Evolutionary conservation across 2,329 filamentous ascomycete genomes (phyloP).

Genomic region (Colletotrichum navitas): DNA sequence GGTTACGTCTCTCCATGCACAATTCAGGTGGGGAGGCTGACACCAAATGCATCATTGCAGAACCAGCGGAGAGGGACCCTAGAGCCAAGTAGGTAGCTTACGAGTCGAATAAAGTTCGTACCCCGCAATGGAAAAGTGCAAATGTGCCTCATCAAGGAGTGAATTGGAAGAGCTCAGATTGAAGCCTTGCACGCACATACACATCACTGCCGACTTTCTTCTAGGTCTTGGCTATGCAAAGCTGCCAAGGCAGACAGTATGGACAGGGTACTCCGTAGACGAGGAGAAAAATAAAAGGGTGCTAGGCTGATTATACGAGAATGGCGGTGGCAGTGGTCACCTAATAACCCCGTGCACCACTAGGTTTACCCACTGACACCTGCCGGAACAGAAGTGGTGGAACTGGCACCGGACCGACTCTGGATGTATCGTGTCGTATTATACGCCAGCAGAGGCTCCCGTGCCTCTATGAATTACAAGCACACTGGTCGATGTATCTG

Average conservation of each 20-base stretch:
- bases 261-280: too few relatives aligned
- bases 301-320: neutral
- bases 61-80: neutral
- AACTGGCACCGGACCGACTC: neutral
- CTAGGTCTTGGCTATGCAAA: neutral
- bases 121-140: conserved; percentile 4
- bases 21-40: neutral
- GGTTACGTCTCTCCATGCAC: conserved; percentile 6
- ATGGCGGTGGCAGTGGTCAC: neutral
- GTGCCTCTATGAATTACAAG: neutral
- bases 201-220: neutral
- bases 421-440: neutral
- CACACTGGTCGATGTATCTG: neutral
- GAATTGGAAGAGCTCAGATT: neutral
- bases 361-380: neutral
- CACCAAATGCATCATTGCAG: neutral
- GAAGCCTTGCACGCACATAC: neutral
- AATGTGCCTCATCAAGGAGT: neutral
- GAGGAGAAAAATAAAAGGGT: too few relatives aligned
- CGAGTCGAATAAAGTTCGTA: neutral
- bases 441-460: neutral
- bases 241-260: too few relatives aligned
- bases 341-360: neutral
- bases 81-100: neutral
- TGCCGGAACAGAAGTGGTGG: neutral